These are phyloP conservation scores for Triangularia setosa DNA, from an alignment of 2,329 filamentous ascomycete species.

Conservation along the genomic window DNA sequence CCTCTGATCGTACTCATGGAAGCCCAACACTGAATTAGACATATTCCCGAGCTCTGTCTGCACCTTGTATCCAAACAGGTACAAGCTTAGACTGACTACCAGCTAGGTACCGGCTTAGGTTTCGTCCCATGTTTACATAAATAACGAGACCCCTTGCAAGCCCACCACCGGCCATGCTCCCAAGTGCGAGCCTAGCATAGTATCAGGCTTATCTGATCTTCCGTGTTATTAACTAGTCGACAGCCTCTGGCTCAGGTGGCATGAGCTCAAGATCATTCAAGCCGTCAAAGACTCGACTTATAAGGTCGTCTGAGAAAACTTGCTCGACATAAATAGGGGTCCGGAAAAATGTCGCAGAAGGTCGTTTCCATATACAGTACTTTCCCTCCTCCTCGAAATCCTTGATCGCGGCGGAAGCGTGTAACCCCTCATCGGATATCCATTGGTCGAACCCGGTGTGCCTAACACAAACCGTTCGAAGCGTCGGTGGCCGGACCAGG, in stretches of 20 bases:
- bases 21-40: not conserved
- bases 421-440: slow-evolving; percentile 2
- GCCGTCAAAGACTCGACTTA: not conserved
- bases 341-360: slow-evolving; percentile 16
- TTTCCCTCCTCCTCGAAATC: slow-evolving; percentile 12
- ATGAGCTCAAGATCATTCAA: not conserved
- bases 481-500: slow-evolving; percentile 9
- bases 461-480: not conserved
- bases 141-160: not conserved
- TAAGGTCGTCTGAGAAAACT: not conserved
- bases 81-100: not conserved
- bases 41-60: not conserved
- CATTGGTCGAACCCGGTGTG: not conserved
- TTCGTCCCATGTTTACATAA: not conserved
- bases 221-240: not conserved
- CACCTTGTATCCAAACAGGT: not conserved
- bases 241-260: not conserved
- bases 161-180: not conserved
- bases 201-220: not conserved
- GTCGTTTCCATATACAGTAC: slow-evolving; percentile 10
- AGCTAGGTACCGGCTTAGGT: not conserved
- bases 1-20: not conserved
- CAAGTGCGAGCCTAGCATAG: not conserved
- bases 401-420: slow-evolving; percentile 15
- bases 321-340: slow-evolving; percentile 12